Evolutionary conservation across 768 basidiomycete species (phyloP), one percentile per base, ranked within the genome.

Genomic region (Crucibulum laeve): DNA sequence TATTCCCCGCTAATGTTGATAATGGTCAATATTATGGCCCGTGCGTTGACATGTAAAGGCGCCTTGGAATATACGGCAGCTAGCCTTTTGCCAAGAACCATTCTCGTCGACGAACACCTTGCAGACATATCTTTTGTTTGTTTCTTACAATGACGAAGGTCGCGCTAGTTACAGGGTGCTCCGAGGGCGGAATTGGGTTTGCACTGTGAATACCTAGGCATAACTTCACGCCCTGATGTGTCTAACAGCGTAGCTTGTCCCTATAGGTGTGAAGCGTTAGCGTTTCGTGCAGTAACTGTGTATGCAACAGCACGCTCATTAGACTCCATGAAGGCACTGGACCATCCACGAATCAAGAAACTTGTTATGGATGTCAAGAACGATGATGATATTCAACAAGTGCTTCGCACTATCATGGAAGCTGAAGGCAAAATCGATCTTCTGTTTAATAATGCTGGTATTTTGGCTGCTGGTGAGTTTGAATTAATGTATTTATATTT

Each of bases 401-500:
- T 70, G 0, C 64, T 89, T 8, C 53, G 73, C 22, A 59, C 70
- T 2, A 71, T 90, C 47, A 60, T 80, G 7, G 63, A 67, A 0
- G 68, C 66, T 21, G 73, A 81, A 38, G 86, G 85, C 0, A 71
- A 58, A 44, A 80, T 91, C 25, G 87, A 91, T 47, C 64, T 91
- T 1, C 60, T 90, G 2, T 83, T 90, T 33, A 90, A 90, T 55
- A 90, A 90, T 47, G 89, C 88, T 3, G 84, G 82, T n/a, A 57
- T 61, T 1, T 38, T 65, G 2, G 54, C 58, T 13, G 61, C 76
- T 50, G 79, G 82, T 36, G 18, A n/a, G n/a, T n/a, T n/a, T n/a
- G n/a, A n/a, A n/a, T n/a, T n/a, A n/a, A n/a, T n/a, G n/a, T n/a
- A n/a, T n/a, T n/a, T n/a, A n/a, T 28, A 48, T 53, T 17, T 15